These are phyloP conservation scores for Trichoderma sp. DNA, from an alignment of 2,329 filamentous ascomycete species.

Conservation along the genomic window DNA sequence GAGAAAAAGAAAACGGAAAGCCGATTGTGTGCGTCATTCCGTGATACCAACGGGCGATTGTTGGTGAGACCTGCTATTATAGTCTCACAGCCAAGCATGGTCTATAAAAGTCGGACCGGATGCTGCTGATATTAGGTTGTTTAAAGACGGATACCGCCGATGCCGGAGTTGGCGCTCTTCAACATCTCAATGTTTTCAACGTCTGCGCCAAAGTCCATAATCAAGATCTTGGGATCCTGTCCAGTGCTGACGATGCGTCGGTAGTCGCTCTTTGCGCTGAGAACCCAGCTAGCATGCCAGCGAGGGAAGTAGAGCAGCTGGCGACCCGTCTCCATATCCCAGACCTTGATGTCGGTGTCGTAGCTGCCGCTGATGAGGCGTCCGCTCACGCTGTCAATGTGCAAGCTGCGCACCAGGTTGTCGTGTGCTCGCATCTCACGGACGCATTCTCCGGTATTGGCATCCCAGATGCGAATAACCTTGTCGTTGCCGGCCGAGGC, in stretches of 20 bases:
- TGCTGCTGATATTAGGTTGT: conserved; percentile 28
- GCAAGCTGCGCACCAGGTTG: conserved; percentile 83
- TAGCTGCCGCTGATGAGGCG: conserved; percentile 91
- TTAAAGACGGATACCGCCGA: conserved; percentile 31
- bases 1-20: conserved; percentile 1
- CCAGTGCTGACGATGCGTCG: conserved; percentile 91
- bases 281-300: conserved; percentile 96
- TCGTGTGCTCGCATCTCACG: conserved; percentile 80
- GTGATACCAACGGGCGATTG: conserved; percentile 8
- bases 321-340: conserved; percentile 78
- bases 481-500: conserved; percentile 95
- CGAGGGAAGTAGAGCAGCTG: conserved; percentile 83
- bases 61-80: background rate
- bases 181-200: conserved; percentile 61
- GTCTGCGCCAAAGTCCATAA: conserved; percentile 83
- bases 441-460: conserved; percentile 82
- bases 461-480: conserved; percentile 94
- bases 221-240: conserved; percentile 87
- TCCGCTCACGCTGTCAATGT: conserved; percentile 84
- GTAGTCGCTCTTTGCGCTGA: conserved; percentile 95
- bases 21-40: background rate
- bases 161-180: conserved; percentile 44
- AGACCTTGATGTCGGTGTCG: conserved; percentile 93
- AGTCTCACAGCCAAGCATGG: conserved; percentile 18
- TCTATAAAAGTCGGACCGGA: conserved; percentile 25